Evolutionary conservation across 2,329 filamentous ascomycete species (phyloP).

Genomic region (Corinectria fuckeliana): DNA sequence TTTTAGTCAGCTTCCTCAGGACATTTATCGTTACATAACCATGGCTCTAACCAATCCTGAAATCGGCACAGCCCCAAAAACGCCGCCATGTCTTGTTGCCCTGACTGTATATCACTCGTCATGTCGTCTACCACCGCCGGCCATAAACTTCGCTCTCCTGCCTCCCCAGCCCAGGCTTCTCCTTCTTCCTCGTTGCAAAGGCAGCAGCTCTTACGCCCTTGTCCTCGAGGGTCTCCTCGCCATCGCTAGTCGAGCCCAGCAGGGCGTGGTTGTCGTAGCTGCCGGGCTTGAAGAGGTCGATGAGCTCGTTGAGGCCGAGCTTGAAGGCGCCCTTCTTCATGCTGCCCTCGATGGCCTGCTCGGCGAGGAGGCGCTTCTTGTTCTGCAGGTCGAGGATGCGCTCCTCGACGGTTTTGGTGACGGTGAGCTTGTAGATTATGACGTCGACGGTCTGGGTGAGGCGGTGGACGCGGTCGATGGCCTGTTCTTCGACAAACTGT

Average conservation of each 20-base stretch:
- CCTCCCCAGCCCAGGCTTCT: slow-evolving; percentile 37
- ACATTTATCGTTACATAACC: slow-evolving; percentile 10
- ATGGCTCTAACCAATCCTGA: background rate
- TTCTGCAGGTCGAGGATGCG: slow-evolving; percentile 94
- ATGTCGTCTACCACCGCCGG: slow-evolving; percentile 46
- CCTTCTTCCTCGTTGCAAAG: slow-evolving; percentile 36
- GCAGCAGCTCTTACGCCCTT: slow-evolving; percentile 33
- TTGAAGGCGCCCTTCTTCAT: slow-evolving; percentile 78
- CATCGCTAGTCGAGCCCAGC: slow-evolving; percentile 29
- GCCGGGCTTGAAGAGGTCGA: slow-evolving; percentile 84
- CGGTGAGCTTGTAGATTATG: slow-evolving; percentile 91
- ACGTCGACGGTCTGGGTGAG: slow-evolving; percentile 96
- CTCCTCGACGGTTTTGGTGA: slow-evolving; percentile 87
- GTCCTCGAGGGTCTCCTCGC: slow-evolving; percentile 21
- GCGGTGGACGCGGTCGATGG: slow-evolving; percentile 97
- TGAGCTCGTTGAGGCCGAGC: slow-evolving; percentile 89
- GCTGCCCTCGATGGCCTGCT: slow-evolving; percentile 85
- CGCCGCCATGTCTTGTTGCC: slow-evolving; percentile 3
- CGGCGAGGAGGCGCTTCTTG: slow-evolving; percentile 90
- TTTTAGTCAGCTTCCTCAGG: slow-evolving; percentile 1
- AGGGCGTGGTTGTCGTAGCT: slow-evolving; percentile 27
- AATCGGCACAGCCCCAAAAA: background rate
- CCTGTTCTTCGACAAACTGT: slow-evolving; percentile 97
- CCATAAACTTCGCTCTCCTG: slow-evolving; percentile 50
- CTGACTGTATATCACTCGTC: background rate